Evolutionary conservation across 495 filamentous ascomycete genomes (phyloP).

Genomic region (Astrothelium macrocarpum): DNA sequence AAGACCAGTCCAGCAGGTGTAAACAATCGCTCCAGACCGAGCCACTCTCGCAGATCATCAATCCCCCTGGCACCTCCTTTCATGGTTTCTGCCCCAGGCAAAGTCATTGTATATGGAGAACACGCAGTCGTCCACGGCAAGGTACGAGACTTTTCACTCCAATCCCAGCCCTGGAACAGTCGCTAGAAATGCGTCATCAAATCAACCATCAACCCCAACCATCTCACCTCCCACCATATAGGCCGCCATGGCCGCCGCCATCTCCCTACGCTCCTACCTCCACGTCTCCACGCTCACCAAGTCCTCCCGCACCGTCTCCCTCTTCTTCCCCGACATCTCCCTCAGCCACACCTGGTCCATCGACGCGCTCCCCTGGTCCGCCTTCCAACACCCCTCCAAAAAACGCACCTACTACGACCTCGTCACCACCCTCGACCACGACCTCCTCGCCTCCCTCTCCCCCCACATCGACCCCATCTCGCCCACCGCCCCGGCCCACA

Average conservation of each 20-base stretch:
- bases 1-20: neutral
- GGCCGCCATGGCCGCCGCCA: conserved; percentile 86
- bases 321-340: conserved; percentile 79
- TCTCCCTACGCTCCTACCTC: conserved; percentile 90
- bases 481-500: conserved; percentile 46
- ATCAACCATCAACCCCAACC: neutral
- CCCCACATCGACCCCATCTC: conserved; percentile 66
- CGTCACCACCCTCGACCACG: conserved; percentile 72
- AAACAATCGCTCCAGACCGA: neutral
- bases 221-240: conserved; percentile 29
- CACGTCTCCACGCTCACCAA: conserved; percentile 86
- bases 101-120: conserved; percentile 95
- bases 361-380: conserved; percentile 72
- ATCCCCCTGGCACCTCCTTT: conserved; percentile 63
- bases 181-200: conserved; percentile 28
- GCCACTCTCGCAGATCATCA: conserved; percentile 24
- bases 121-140: conserved; percentile 96
- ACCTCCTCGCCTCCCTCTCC: conserved; percentile 66
- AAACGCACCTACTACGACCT: conserved; percentile 89
- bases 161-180: neutral
- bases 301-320: conserved; percentile 69
- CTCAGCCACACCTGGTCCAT: conserved; percentile 88
- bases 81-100: conserved; percentile 95
- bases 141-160: conserved; percentile 14
- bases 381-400: conserved; percentile 68